These are phyloP conservation scores for Xylaria sp. DNA, from an alignment of 2,329 filamentous ascomycete species.

Conservation along the genomic window DNA sequence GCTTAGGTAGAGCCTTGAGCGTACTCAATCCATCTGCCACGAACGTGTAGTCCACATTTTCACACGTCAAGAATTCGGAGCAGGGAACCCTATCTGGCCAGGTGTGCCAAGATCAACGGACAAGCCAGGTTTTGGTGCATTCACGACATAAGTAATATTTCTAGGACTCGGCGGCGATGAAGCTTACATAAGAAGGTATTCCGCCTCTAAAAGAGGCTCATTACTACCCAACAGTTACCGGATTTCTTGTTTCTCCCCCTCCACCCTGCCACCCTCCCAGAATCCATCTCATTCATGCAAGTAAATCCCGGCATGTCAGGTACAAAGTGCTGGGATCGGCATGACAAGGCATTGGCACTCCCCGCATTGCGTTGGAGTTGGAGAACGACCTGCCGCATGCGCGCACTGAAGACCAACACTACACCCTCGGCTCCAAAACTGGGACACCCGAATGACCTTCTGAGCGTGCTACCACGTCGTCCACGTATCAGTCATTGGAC, in stretches of 20 bases:
- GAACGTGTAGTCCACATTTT: background rate
- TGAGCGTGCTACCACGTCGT: constrained; percentile 19
- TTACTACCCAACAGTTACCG: background rate
- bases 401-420: constrained; percentile 12
- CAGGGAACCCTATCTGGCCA: background rate
- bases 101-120: background rate
- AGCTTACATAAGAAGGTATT: background rate
- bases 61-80: background rate
- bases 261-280: background rate
- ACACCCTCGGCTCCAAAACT: constrained; percentile 13
- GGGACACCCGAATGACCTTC: constrained; percentile 28
- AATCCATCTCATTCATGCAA: constrained; percentile 8
- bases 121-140: background rate
- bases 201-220: background rate
- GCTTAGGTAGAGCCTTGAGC: background rate
- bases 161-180: background rate
- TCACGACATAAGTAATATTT: background rate
- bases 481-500: constrained; percentile 13
- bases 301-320: constrained; percentile 30
- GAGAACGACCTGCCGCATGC: constrained; percentile 34
- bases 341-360: constrained; percentile 11
- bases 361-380: constrained; percentile 29
- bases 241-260: constrained; percentile 25
- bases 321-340: constrained; percentile 20
- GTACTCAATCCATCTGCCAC: background rate